Conservation (phyloP, 2,329 filamentous ascomycete genomes). For the Aspergillus sp. region DNA sequence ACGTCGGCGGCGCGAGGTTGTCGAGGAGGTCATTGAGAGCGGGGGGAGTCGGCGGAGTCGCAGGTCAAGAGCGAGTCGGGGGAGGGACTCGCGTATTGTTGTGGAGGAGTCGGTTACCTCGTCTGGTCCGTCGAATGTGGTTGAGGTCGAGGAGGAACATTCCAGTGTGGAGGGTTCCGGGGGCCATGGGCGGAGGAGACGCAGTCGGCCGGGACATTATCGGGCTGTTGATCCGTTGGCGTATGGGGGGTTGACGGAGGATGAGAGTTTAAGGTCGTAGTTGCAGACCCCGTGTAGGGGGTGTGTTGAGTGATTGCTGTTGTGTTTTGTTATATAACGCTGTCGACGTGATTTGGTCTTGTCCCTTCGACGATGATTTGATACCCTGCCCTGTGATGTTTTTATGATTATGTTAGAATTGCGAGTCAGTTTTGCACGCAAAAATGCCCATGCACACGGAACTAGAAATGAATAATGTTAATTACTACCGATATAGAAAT, state of each 20-base stretch:
- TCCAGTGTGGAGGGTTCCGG: slow-evolving; percentile 36
- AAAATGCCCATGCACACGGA: background rate
- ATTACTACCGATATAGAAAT: background rate
- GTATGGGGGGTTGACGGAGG: slow-evolving; percentile 33
- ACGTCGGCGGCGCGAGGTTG: slow-evolving; percentile 24
- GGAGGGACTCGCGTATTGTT: slow-evolving; percentile 23
- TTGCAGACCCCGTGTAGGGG: background rate
- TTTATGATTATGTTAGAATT: slow-evolving; percentile 3
- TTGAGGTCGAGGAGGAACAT: slow-evolving; percentile 61
- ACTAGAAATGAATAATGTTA: background rate
- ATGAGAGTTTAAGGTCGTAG: slow-evolving; percentile 15
- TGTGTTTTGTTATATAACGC: background rate
- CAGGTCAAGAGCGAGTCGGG: slow-evolving; percentile 4
- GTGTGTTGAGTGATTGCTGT: background rate
- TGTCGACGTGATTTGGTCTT: background rate
- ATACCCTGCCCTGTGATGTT: slow-evolving; percentile 1
- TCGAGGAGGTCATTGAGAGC: slow-evolving; percentile 24
- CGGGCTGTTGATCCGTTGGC: slow-evolving; percentile 51
- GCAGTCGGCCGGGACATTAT: slow-evolving; percentile 44
- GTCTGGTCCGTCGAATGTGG: slow-evolving; percentile 47
- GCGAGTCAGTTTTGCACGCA: background rate
- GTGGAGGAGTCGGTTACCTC: slow-evolving; percentile 38
- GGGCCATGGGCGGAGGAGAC: slow-evolving; percentile 29
- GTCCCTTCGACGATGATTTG: background rate
- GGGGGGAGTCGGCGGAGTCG: slow-evolving; percentile 35